Conservation (phyloP, 1,284 basidiomycete genomes). For the Butyriboletus appendiculatus region DNA sequence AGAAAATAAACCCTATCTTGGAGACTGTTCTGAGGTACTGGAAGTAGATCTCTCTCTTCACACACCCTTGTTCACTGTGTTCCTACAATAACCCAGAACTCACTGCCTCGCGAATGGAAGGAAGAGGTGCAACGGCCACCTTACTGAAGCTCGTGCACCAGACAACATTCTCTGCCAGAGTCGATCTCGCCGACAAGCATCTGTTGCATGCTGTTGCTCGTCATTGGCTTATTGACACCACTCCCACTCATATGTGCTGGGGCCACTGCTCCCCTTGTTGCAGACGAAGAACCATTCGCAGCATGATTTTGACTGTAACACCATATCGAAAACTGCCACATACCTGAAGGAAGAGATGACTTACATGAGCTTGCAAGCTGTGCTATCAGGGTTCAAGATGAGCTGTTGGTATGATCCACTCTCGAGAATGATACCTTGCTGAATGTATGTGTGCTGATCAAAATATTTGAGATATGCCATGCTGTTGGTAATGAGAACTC, state of each 20-base stretch:
- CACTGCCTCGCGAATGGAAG: constrained; percentile 40
- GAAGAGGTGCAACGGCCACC: constrained; percentile 40
- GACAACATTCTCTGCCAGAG: constrained; percentile 18
- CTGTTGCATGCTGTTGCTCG: constrained; percentile 21
- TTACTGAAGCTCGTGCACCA: constrained; percentile 48
- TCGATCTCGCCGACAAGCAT: constrained; percentile 23
- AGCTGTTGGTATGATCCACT: constrained; percentile 68
- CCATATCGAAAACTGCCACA: background rate
- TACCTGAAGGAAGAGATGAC: constrained; percentile 24
- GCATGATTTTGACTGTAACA: constrained; percentile 18
- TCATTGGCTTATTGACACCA: constrained; percentile 42
- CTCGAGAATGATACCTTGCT: constrained; percentile 87
- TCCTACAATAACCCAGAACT: constrained; percentile 63
- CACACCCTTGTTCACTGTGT: constrained; percentile 80
- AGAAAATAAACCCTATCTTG: constrained; percentile 66
- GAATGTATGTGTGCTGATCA: constrained; percentile 80
- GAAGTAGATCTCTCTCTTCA: constrained; percentile 77
- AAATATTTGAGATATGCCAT: constrained; percentile 87
- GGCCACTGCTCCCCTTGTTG: constrained; percentile 53
- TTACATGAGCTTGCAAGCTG: constrained; percentile 83
- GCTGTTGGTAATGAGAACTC: constrained; percentile 89
- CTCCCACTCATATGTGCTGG: constrained; percentile 48
- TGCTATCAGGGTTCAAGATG: constrained; percentile 63
- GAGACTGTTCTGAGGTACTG: constrained; percentile 84
- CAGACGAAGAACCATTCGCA: constrained; percentile 45